These are phyloP conservation scores for Leccinum imitatum DNA, from an alignment of 768 basidiomycete genomes.

Conservation along the genomic window DNA sequence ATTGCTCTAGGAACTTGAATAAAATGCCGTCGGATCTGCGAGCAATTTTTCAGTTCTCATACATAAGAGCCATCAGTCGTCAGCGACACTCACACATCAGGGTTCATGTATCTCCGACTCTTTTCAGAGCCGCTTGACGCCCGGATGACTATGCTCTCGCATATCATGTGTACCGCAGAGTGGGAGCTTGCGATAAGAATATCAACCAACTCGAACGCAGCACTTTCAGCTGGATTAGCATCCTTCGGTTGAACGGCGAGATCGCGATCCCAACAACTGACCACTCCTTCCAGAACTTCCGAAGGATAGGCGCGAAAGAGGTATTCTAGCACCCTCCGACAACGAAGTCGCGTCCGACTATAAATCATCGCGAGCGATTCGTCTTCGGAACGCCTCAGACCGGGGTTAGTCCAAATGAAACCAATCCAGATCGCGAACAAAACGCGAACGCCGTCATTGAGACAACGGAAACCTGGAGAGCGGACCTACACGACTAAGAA, in stretches of 20 bases:
- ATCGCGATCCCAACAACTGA: conserved; percentile 79
- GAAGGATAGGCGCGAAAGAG: conserved; percentile 77
- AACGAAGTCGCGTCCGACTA: conserved; percentile 62
- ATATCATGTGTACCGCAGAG: conserved; percentile 83
- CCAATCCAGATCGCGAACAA: conserved; percentile 75
- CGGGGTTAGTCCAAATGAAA: conserved; percentile 48
- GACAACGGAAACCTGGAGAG: conserved; percentile 71
- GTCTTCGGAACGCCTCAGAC: conserved; percentile 52
- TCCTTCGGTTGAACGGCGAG: conserved; percentile 44
- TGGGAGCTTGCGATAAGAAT: conserved; percentile 82
- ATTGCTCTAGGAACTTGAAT: conserved; percentile 89
- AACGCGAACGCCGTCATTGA: conserved; percentile 80
- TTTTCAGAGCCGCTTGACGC: conserved; percentile 56
- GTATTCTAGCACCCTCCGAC: conserved; percentile 79
- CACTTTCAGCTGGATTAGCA: conserved; percentile 41
- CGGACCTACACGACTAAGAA: conserved; percentile 42
- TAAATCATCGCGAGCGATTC: conserved; percentile 70
- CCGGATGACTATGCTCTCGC: conserved; percentile 74
- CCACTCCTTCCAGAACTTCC: conserved; percentile 81
- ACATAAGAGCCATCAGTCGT: neutral
- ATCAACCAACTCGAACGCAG: conserved; percentile 82
- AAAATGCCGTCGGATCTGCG: conserved; percentile 66
- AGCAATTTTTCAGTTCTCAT: conserved; percentile 4
- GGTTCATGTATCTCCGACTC: conserved; percentile 59
- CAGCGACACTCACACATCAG: conserved; percentile 56